A percentile compares a stretch with the other conserved stretches of the same genome.
Conservation (phyloP, 305 asterid genomes). For the Fraxinus floribunda region DNA sequence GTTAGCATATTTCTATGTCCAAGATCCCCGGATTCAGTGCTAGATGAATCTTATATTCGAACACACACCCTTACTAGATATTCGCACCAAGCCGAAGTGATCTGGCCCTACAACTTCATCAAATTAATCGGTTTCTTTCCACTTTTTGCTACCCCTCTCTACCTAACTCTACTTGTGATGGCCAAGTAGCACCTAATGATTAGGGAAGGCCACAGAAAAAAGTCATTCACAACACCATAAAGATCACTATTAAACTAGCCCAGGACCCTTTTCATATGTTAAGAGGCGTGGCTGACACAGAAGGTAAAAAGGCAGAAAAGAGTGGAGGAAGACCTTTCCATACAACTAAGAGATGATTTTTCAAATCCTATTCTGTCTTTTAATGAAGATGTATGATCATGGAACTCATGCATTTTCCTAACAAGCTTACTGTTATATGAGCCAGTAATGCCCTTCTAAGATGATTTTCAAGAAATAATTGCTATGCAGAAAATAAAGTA, state of each 20-base stretch:
- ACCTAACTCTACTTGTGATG: neutral
- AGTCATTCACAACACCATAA: neutral
- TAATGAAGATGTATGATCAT: neutral
- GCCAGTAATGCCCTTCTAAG: neutral
- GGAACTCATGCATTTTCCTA: neutral
- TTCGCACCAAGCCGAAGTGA: neutral
- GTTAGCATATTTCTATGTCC: neutral
- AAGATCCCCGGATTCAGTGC: neutral
- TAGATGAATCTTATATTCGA: neutral
- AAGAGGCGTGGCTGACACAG: neutral
- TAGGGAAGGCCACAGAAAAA: neutral
- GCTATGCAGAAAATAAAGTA: neutral
- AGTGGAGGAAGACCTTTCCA: conserved; percentile 1
- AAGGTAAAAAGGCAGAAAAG: neutral
- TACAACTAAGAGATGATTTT: neutral
- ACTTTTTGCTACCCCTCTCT: neutral
- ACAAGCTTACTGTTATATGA: neutral
- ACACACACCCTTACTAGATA: neutral
- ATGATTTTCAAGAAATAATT: neutral
- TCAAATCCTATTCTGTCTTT: neutral
- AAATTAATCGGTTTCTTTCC: neutral
- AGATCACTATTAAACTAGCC: neutral
- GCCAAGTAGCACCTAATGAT: neutral
- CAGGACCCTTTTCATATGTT: neutral
- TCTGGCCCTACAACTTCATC: neutral